phyloP scores from a whole-genome alignment of 83 land plant species.

The Picea mariana region DNA sequence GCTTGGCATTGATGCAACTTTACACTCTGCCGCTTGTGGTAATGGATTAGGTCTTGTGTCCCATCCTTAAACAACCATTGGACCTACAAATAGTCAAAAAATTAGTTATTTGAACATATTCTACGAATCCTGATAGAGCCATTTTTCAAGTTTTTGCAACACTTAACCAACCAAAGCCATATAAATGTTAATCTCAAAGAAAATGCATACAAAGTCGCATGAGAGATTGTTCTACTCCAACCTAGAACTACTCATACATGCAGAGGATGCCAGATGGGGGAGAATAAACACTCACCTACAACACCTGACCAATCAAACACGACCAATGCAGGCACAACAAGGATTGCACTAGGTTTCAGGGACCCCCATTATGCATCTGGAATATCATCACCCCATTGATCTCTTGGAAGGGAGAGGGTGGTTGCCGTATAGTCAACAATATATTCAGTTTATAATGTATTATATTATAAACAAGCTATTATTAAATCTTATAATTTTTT shows the following conservation, averaged over 20 bases:
- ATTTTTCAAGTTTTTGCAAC: background rate
- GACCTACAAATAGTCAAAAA: background rate
- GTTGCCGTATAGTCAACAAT: conserved; percentile 22
- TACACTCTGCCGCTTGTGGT: conserved; percentile 6
- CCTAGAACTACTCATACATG: no score
- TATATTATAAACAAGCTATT: no score
- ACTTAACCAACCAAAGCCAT: no score
- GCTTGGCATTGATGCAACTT: no score
- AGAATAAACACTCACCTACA: no score
- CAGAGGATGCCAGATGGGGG: no score
- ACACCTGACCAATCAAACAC: no score
- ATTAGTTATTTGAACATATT: background rate
- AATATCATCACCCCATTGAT: conserved; percentile 23
- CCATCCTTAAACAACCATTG: conserved; percentile 28
- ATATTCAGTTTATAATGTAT: conserved; percentile 17
- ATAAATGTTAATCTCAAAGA: no score
- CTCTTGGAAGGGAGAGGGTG: conserved; percentile 24
- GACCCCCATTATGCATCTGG: background rate
- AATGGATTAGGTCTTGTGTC: conserved; percentile 31
- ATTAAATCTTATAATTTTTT: no score
- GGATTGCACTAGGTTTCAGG: conserved; percentile 13
- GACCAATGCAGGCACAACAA: background rate
- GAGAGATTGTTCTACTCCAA: no score
- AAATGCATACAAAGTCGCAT: no score
- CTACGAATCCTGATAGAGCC: background rate